Conservation (phyloP, 805 yeast species). For the Candida montana region DNA sequence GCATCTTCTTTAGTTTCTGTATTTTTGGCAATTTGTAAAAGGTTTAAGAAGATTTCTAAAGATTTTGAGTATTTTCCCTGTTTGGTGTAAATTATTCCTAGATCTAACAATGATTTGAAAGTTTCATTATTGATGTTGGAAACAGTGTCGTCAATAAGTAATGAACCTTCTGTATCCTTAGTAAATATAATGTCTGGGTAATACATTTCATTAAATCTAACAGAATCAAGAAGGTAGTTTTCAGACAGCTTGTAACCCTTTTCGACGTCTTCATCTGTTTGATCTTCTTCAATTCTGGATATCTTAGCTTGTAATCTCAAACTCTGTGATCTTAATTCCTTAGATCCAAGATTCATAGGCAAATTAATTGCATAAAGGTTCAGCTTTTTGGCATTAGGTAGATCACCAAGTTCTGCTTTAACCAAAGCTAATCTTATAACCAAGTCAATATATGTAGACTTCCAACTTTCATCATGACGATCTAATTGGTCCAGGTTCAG, state of each 20-base stretch:
- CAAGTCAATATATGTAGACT: constrained; percentile 33
- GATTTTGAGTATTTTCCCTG: constrained; percentile 19
- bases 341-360: constrained; percentile 25
- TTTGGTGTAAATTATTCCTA: constrained; percentile 22
- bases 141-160: constrained; percentile 6
- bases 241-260: constrained; percentile 18
- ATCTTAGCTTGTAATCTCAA: constrained; percentile 34
- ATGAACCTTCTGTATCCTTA: constrained; percentile 13
- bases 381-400: constrained; percentile 22
- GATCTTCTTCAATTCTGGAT: constrained; percentile 17
- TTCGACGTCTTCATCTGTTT: constrained; percentile 4
- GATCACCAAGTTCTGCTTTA: constrained; percentile 23
- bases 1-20: background rate
- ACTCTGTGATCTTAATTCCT: constrained; percentile 22
- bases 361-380: constrained; percentile 28
- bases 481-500: constrained; percentile 21
- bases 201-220: constrained; percentile 22
- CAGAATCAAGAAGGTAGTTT: constrained; percentile 25
- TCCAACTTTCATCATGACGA: constrained; percentile 26
- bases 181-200: constrained; percentile 16
- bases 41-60: constrained; percentile 31
- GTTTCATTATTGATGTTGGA: constrained; percentile 20
- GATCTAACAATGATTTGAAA: constrained; percentile 20
- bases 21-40: constrained; percentile 16
- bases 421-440: constrained; percentile 35